These are phyloP conservation scores for Aristolochia californica DNA, from an alignment of 164 flowering plant genomes.

Conservation along the genomic window DNA sequence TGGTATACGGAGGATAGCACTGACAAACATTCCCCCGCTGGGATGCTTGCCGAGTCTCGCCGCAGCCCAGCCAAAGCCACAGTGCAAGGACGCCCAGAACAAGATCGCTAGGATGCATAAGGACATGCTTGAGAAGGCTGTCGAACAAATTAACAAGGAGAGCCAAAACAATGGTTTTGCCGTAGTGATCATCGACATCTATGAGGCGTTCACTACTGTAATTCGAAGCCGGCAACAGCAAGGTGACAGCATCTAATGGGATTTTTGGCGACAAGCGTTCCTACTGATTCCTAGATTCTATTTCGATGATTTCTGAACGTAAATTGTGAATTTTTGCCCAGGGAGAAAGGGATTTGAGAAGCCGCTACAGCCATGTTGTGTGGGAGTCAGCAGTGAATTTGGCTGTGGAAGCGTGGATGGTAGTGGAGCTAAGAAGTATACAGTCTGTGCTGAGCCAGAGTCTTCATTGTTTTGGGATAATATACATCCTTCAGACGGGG, in stretches of 20 bases:
- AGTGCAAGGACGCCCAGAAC: neutral
- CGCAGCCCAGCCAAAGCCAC: neutral
- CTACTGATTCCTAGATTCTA: neutral
- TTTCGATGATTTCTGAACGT: neutral
- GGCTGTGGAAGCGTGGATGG: constrained; percentile 33
- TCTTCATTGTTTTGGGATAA: constrained; percentile 49
- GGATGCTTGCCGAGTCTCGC: constrained; percentile 3
- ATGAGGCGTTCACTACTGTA: neutral
- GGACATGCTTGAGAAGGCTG: constrained; percentile 1
- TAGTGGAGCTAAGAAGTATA: constrained; percentile 32
- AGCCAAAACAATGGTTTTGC: neutral
- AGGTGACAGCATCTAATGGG: neutral
- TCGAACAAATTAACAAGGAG: constrained; percentile 1
- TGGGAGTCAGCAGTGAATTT: constrained; percentile 16
- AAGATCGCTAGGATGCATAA: neutral
- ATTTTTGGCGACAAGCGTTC: no score
- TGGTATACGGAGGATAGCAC: constrained; percentile 1
- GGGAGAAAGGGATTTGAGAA: constrained; percentile 10
- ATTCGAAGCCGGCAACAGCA: neutral
- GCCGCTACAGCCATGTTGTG: constrained; percentile 44
- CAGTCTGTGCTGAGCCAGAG: constrained; percentile 30
- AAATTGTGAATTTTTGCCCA: neutral
- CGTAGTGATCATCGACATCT: neutral
- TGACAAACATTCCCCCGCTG: constrained; percentile 1
- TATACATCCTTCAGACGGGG: constrained; percentile 48